phyloP scores from a whole-genome alignment of 2,329 filamentous ascomycete genomes.

The Verticillium klebahnii region DNA sequence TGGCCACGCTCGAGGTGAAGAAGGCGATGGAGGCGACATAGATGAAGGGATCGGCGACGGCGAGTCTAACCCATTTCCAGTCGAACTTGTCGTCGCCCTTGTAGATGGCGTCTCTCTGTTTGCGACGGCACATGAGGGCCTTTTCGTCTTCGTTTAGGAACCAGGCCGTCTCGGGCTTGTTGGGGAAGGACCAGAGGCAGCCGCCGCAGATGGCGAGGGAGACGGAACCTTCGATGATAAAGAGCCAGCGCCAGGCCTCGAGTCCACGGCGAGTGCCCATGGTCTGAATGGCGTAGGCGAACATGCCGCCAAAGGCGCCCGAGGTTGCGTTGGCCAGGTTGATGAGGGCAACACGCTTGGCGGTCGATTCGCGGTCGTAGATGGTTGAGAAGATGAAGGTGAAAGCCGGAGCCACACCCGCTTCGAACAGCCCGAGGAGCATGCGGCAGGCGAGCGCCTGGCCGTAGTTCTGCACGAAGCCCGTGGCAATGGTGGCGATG shows the following conservation, averaged over 20 bases:
- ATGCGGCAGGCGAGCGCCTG: slow-evolving; percentile 18
- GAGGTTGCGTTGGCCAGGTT: slow-evolving; percentile 19
- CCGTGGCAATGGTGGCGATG: slow-evolving; percentile 18
- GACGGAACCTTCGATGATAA: slow-evolving; percentile 34
- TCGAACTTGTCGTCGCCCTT: slow-evolving; percentile 23
- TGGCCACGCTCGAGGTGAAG: slow-evolving; percentile 26
- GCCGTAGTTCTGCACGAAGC: slow-evolving; percentile 16
- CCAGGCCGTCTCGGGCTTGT: slow-evolving; percentile 36
- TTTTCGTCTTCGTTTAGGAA: slow-evolving; percentile 38
- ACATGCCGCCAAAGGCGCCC: slow-evolving; percentile 17
- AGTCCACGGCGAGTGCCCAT: slow-evolving; percentile 38
- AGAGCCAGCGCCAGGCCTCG: slow-evolving; percentile 42
- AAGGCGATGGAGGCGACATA: slow-evolving; percentile 22
- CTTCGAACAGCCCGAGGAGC: slow-evolving; percentile 23
- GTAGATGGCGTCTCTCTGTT: slow-evolving; percentile 20
- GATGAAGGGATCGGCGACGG: slow-evolving; percentile 23
- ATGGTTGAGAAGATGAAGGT: slow-evolving; percentile 24
- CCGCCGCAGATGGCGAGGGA: slow-evolving; percentile 20
- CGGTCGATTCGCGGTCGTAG: slow-evolving; percentile 22
- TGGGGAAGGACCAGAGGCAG: slow-evolving; percentile 33
- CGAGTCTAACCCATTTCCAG: slow-evolving; percentile 22
- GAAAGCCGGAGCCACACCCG: slow-evolving; percentile 22
- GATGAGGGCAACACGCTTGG: slow-evolving; percentile 18
- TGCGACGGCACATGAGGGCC: slow-evolving; percentile 16
- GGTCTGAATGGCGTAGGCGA: slow-evolving; percentile 19